Evolutionary conservation across 352 stramenopile species (phyloP), one percentile per base, ranked within the genome.

Genomic region (Globisporangium sylvaticum): DNA sequence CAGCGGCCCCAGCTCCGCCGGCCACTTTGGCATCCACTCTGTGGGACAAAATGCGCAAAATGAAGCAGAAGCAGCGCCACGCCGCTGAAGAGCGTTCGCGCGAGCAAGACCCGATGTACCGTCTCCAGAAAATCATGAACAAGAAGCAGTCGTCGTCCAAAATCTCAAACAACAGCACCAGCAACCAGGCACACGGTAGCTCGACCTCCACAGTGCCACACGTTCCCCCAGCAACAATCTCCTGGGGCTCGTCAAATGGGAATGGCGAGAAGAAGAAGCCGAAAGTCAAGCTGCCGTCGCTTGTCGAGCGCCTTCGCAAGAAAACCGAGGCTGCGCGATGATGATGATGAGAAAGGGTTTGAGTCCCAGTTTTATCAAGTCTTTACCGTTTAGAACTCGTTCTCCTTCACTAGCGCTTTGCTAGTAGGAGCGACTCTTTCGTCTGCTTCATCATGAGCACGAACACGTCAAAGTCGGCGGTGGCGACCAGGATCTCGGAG

Each of bases 381-480:
- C 25, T 58, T 34, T 5, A 31, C 34, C 34, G 34, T 42, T 42
- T 14, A 42, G 34, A 42, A 15, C 9, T 42, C 10, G 34, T 32
- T 25, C 25, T 42, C 37, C 14, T 25, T 14, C 12, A 2, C 67
- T 59, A 83, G 48, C 64, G 66, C 60, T 91, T 89, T 20, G 81
- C 79, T 57, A 90, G 69, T 62, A 78, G 37, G 64, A 87, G 72
- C 0, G 83, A 79, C 62, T 92, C 79, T 66, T 90, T 92, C 6
- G 82, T 90, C 69, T 92, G 84, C 42, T 86, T 84, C 84, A 92
- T 92, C 84, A 92, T 92, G 58, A 91, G 46, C 31, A 92, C 84
- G 58, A 91, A 92, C 37, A 92, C 84, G 58, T 91, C 82, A 66
- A 92, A 91, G 72, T 92, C 84, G 14, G 79, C 82, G 10, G 84